Base-by-base conservation (phyloP, 2,329 filamentous ascomycete species). In the Neofusicoccum umdonicola region DNA sequence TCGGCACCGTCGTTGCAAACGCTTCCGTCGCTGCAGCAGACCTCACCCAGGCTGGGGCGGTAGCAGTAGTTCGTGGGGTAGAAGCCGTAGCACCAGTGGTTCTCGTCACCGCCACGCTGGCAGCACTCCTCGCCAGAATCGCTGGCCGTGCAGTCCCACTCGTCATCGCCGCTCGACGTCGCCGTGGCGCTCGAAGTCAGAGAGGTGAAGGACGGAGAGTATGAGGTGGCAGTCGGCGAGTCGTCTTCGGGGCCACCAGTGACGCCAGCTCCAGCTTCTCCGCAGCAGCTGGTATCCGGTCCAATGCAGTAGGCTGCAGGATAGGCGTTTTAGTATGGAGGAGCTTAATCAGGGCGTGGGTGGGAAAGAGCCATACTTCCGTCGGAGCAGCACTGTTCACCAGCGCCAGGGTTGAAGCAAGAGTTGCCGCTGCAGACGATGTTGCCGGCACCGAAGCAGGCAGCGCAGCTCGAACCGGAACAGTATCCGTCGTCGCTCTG, bases 381-480 rank as follows among this genome's bases (percentile, higher is more conserved):
- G n/a, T 63, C 64, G 12, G 64, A 42, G 22, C 64, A 66, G 52
- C 64, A 64, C 31, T 56, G 50, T 50, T 66, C 60, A 41, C 64
- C 60, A 35, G 47, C 41, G 34, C 15, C 27, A 13, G 64, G 64
- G 15, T 66, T 63, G 57, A 63, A 66, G 50, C 64, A 66, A 15
- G 31, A 37, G 48, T 51, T 42, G 22, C 48, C 35, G 19, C 50
- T 37, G 31, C 64, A 66, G 31, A 50, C 19, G 41, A 64, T 31
- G 50, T 63, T 63, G 39, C 50, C 47, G 4, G 48, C 60, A 15
- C 64, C 64, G 19, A 58, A 63, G 51, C 64, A 66, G 13, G 39
- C 44, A 11, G 60, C 60, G 44, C 64, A 66, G 42, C 22, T 57
- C 1, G 22, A 19, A 42, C 52, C 44, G 12, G 41, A 45, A 31